A percentile compares a stretch with the other conserved stretches of the same genome.
These are phyloP conservation scores for Schizophyllum commune DNA, from an alignment of 1,284 basidiomycete genomes.

Conservation along the genomic window DNA sequence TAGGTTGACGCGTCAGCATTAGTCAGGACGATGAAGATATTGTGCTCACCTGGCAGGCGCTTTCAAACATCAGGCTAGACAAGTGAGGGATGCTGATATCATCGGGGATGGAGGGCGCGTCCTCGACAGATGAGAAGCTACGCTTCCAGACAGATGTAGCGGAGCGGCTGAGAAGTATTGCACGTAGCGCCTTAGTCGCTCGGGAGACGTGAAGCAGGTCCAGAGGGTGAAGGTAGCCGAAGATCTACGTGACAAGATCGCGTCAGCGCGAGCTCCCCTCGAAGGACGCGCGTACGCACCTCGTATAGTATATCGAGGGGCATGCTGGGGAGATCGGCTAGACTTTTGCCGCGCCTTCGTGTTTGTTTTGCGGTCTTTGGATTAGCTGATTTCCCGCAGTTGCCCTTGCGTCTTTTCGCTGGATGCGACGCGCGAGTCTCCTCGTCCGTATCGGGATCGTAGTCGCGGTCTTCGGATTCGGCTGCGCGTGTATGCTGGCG, in stretches of 20 bases:
- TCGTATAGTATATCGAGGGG: conserved; percentile 13
- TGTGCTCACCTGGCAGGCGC: not conserved
- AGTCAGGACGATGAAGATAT: not conserved
- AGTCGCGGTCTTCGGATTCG: not conserved
- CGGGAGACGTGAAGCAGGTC: conserved; percentile 14
- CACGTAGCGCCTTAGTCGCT: conserved; percentile 14
- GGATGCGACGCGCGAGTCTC: not conserved
- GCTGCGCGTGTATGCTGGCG: not conserved
- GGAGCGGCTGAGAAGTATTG: conserved; percentile 14
- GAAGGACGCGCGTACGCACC: not conserved
- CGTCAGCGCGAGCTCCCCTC: not conserved
- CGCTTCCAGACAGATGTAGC: conserved; percentile 12
- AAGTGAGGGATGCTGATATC: not conserved
- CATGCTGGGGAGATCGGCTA: conserved; percentile 7
- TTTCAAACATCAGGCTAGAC: not conserved
- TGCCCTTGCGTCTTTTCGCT: not conserved
- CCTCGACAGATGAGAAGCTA: not conserved
- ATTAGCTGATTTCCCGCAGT: not conserved
- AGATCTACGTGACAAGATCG: conserved; percentile 5
- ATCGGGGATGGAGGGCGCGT: not conserved
- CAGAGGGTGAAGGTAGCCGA: conserved; percentile 12
- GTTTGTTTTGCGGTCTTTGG: not conserved
- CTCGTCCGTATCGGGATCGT: not conserved
- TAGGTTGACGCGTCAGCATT: not conserved
- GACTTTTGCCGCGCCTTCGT: not conserved